phyloP scores from a whole-genome alignment of 2,329 filamentous ascomycete genomes.

The Decorospora gaudefroyi region DNA sequence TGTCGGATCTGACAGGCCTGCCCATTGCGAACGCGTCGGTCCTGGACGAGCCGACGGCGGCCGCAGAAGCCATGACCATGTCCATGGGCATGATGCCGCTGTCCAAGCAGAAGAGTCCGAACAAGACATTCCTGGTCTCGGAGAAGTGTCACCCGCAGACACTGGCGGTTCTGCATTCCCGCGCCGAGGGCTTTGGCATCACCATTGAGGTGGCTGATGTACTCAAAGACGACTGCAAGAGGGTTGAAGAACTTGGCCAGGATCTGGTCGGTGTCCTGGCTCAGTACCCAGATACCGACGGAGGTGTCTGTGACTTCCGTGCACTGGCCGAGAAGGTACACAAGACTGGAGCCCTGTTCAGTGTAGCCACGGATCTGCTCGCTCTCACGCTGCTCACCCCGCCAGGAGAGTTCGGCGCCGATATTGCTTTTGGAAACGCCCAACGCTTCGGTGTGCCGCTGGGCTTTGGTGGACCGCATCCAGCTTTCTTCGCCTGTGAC shows the following conservation, averaged over 20 bases:
- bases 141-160: slow-evolving; percentile 84
- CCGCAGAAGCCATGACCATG: slow-evolving; percentile 94
- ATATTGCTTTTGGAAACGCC: slow-evolving; percentile 91
- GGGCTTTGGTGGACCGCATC: slow-evolving; percentile 92
- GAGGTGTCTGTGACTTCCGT: slow-evolving; percentile 76
- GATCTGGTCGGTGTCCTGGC: slow-evolving; percentile 86
- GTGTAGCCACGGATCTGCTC: slow-evolving; percentile 85
- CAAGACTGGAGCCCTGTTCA: slow-evolving; percentile 75
- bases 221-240: slow-evolving; percentile 64
- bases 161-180: slow-evolving; percentile 77
- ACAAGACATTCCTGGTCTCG: slow-evolving; percentile 84
- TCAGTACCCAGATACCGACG: slow-evolving; percentile 92
- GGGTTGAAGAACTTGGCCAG: slow-evolving; percentile 74
- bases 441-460: slow-evolving; percentile 91
- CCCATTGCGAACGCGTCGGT: slow-evolving; percentile 89
- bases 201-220: slow-evolving; percentile 75
- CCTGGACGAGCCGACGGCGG: slow-evolving; percentile 88
- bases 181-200: slow-evolving; percentile 90
- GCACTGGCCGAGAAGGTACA: slow-evolving; percentile 77
- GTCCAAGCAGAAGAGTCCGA: slow-evolving; percentile 71
- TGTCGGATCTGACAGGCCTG: slow-evolving; percentile 83
- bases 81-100: slow-evolving; percentile 75
- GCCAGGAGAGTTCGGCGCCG: slow-evolving; percentile 91
- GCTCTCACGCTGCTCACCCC: slow-evolving; percentile 85
- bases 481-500: slow-evolving; percentile 90